Conservation (phyloP, 352 stramenopile species). For the Phytophthora pluvialis region DNA sequence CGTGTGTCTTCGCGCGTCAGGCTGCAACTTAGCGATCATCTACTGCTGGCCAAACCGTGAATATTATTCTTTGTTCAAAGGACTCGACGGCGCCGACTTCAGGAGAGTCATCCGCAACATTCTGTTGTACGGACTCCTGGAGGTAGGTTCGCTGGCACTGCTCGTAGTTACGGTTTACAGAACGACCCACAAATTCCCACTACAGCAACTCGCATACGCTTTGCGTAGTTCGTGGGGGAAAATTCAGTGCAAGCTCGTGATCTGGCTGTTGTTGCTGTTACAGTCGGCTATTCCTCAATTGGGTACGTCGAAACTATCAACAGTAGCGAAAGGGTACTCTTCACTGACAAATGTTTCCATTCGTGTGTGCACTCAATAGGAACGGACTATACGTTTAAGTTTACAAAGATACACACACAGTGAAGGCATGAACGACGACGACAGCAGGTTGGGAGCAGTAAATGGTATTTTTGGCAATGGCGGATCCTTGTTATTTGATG, state of each 20-base stretch:
- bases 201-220: slow-evolving; percentile 34
- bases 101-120: slow-evolving; percentile 9
- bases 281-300: slow-evolving; percentile 27
- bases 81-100: slow-evolving; percentile 11
- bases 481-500: too few relatives aligned
- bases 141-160: slow-evolving; percentile 21
- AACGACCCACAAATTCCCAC: slow-evolving; percentile 25
- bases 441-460: not conserved
- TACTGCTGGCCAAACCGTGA: slow-evolving; percentile 37
- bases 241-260: slow-evolving; percentile 29
- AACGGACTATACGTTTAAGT: slow-evolving; percentile 18
- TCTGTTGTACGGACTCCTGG: slow-evolving; percentile 21
- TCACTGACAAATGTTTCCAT: too few relatives aligned
- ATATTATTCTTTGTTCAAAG: slow-evolving; percentile 35
- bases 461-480: too few relatives aligned
- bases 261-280: slow-evolving; percentile 32
- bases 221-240: slow-evolving; percentile 15
- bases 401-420: slow-evolving; percentile 4
- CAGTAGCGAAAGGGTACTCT: not conserved
- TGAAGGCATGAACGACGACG: not conserved
- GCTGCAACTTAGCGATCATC: slow-evolving; percentile 28
- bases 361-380: not conserved
- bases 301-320: slow-evolving; percentile 12
- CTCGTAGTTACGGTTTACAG: slow-evolving; percentile 19
- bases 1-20: slow-evolving; percentile 6